Evolutionary conservation across 192 early-diverging fungal genomes (phyloP).

Genomic region (Linnemannia hyalina): DNA sequence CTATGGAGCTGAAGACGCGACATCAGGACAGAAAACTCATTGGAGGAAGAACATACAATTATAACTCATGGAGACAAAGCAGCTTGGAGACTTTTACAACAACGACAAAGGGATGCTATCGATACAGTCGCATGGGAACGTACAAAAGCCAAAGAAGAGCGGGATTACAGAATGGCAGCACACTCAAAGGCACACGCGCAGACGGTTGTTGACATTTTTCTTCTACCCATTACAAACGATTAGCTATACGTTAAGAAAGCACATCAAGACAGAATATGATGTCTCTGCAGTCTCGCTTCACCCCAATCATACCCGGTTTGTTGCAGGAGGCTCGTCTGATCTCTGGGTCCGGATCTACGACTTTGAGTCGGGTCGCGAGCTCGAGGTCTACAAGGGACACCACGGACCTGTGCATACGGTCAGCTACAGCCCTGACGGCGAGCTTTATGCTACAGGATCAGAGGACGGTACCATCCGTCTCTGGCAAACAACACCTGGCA

Average conservation of each 20-base stretch:
- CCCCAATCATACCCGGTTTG: conserved; percentile 82
- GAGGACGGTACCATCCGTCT: conserved; percentile 94
- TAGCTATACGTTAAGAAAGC: conserved; percentile 65
- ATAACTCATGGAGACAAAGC: no score
- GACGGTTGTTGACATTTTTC: not conserved
- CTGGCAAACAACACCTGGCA: conserved; percentile 90
- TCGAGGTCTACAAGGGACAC: conserved; percentile 92
- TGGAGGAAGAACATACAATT: no score
- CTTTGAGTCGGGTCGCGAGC: conserved; percentile 79
- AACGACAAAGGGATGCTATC: no score
- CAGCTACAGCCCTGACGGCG: conserved; percentile 93
- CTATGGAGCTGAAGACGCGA: not conserved
- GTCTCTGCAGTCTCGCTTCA: conserved; percentile 88
- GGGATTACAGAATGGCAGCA: not conserved
- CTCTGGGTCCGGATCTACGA: conserved; percentile 90
- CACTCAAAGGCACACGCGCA: no score
- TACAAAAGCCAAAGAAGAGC: no score
- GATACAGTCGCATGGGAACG: no score
- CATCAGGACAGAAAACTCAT: not conserved
- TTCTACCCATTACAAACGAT: not conserved
- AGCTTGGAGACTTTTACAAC: no score
- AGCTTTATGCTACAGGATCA: conserved; percentile 91
- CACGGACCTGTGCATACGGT: conserved; percentile 92
- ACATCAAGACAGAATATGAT: conserved; percentile 71
- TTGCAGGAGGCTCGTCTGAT: conserved; percentile 84